Evolutionary conservation across 1,139 yeast genomes (phyloP), one percentile per base, ranked within the genome.

Genomic region (Meyerozyma sp.): DNA sequence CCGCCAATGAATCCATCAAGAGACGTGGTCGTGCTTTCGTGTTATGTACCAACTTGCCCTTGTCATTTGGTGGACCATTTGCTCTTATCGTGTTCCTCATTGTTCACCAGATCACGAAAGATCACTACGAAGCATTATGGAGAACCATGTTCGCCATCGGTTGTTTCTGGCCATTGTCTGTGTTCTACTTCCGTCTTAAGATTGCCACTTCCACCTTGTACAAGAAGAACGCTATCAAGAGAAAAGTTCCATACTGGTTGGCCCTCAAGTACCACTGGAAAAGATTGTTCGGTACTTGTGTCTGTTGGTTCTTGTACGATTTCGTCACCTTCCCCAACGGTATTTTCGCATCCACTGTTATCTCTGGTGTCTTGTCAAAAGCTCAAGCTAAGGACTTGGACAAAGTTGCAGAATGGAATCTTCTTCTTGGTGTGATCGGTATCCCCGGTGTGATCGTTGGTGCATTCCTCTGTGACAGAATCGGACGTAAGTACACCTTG

Each of bases 71-170:
- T 46, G 89, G 89, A 8, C 93, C 93, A 14, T 81, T 85, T 60
- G 86, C 89, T n/a, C 61, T 82, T 44, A 70, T 73, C 45, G 70
- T 84, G 36, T 85, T 84, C 58, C 66, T 84, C 50, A 82, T 85
- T 54, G 90, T 84, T 13, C 73, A 78, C 63, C 68, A 71, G 45
- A 82, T 83, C 42, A 77, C 84, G 32, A 77, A 77, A 28, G 48
- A 55, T 3, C 80, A 80, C 54, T 62, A 72, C 46, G 68, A 70
- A 35, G 84, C 82, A 4, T 62, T 82, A 32, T 84, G 91, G 90
- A 79, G 93, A 68, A 77, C 84, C 27, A 75, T 84, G 73, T 82
- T 81, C 53, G 93, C 87, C 16, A 71, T 85, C 48, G 94, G 93
- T 32, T 76, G 81, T 37, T 70, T 84, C 55, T 84, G 87, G 85